phyloP scores from a whole-genome alignment of 441 rosid species.

The Sinapis alba region DNA sequence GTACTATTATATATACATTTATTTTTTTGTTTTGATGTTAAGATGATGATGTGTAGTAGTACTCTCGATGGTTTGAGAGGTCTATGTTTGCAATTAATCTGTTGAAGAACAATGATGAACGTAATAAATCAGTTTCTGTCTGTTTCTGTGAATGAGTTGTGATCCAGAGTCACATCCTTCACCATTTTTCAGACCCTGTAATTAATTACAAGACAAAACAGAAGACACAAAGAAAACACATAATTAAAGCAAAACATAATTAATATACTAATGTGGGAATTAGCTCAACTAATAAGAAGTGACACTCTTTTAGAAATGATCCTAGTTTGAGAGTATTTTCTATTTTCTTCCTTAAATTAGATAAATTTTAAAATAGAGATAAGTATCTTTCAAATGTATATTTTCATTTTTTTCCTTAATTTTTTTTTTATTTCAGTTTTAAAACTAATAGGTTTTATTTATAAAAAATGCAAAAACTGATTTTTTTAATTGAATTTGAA shows the following conservation, averaged over 20 bases:
- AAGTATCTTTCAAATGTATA: not conserved
- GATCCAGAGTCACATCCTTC: conserved; percentile 24
- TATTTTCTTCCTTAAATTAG: not conserved
- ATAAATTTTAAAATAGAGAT: not conserved
- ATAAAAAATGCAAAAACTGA: not conserved
- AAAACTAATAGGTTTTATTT: no score
- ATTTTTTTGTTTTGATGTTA: conserved; percentile 5
- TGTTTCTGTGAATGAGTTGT: conserved; percentile 36
- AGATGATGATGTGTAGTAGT: conserved; percentile 16
- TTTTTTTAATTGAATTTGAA: not conserved
- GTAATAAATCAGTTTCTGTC: conserved; percentile 32
- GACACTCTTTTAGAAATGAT: conserved; percentile 3
- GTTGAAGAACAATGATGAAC: conserved; percentile 31
- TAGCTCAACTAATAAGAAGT: conserved; percentile 30
- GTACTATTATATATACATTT: not conserved
- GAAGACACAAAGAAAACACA: conserved; percentile 28
- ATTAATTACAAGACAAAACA: conserved; percentile 34
- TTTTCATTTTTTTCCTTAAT: not conserved
- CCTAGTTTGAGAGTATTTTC: not conserved
- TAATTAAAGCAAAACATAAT: conserved; percentile 1
- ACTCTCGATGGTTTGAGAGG: conserved; percentile 6
- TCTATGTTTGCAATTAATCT: conserved; percentile 19
- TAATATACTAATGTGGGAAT: conserved; percentile 26
- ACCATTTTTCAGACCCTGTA: conserved; percentile 33
- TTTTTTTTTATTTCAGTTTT: no score